These are phyloP conservation scores for Saraca asoca DNA, from an alignment of 331 rosid genomes.

Conservation along the genomic window DNA sequence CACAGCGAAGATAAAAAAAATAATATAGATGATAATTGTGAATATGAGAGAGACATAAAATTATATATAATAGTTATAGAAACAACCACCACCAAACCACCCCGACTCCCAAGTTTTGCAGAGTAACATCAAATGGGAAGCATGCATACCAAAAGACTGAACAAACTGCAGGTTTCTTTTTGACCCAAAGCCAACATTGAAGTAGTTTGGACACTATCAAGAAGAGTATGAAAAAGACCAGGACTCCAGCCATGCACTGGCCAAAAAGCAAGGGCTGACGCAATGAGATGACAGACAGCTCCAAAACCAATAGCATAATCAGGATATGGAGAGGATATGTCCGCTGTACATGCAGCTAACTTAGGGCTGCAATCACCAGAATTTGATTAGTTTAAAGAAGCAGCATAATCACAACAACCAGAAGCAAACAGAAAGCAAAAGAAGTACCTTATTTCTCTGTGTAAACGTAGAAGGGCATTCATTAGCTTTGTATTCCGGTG, in stretches of 20 bases:
- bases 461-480: slow-evolving; percentile 85
- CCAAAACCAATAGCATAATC: slow-evolving; percentile 91
- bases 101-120: background rate
- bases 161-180: slow-evolving; percentile 94
- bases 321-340: slow-evolving; percentile 76
- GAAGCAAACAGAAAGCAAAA: slow-evolving; percentile 33
- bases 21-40: background rate
- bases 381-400: slow-evolving; percentile 39
- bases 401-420: slow-evolving; percentile 10
- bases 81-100: slow-evolving; percentile 6
- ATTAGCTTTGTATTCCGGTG: slow-evolving; percentile 87
- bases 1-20: slow-evolving; percentile 11
- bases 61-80: slow-evolving; percentile 12
- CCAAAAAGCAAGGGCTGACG: slow-evolving; percentile 92
- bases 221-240: slow-evolving; percentile 83
- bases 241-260: slow-evolving; percentile 96
- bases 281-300: slow-evolving; percentile 87
- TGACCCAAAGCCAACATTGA: slow-evolving; percentile 86
- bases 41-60: background rate
- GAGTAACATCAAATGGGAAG: slow-evolving; percentile 27
- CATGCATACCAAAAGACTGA: slow-evolving; percentile 80
- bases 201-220: slow-evolving; percentile 72
- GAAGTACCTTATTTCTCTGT: slow-evolving; percentile 86
- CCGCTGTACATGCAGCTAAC: slow-evolving; percentile 87
- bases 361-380: slow-evolving; percentile 73